These are phyloP conservation scores for Xylaria scruposa DNA, from an alignment of 495 filamentous ascomycete species.

Conservation along the genomic window DNA sequence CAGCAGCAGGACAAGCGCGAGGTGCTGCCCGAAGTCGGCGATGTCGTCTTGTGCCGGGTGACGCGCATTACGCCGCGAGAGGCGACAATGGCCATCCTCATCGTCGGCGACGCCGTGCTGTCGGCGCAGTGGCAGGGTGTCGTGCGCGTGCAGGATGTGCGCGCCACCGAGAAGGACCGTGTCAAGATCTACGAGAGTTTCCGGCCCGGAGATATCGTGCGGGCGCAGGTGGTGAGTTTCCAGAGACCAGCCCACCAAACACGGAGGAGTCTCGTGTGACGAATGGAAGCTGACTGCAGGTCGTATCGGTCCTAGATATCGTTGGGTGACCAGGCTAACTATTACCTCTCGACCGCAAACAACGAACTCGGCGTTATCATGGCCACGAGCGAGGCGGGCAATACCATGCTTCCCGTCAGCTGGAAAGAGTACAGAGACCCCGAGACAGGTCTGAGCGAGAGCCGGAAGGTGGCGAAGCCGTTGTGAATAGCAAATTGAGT, in stretches of 20 bases:
- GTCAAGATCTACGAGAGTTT: slow-evolving; percentile 92
- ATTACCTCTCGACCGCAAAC: slow-evolving; percentile 86
- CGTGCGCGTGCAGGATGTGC: slow-evolving; percentile 83
- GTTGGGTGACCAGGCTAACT: slow-evolving; percentile 90
- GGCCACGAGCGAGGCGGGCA: slow-evolving; percentile 87
- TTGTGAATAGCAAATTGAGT: slow-evolving; percentile 62
- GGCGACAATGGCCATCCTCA: slow-evolving; percentile 81
- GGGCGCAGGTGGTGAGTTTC: slow-evolving; percentile 77
- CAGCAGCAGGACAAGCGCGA: slow-evolving; percentile 73
- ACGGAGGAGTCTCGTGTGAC: neutral
- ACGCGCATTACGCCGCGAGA: slow-evolving; percentile 82
- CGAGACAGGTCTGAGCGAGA: slow-evolving; percentile 76
- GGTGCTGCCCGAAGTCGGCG: slow-evolving; percentile 80
- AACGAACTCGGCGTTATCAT: slow-evolving; percentile 95
- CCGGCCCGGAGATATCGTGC: slow-evolving; percentile 89
- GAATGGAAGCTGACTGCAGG: neutral
- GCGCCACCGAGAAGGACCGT: slow-evolving; percentile 93
- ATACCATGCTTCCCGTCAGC: slow-evolving; percentile 87
- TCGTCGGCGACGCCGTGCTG: slow-evolving; percentile 68
- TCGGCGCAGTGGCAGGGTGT: slow-evolving; percentile 68
- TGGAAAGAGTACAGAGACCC: slow-evolving; percentile 94
- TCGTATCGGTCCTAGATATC: slow-evolving; percentile 63
- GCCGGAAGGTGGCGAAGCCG: slow-evolving; percentile 91
- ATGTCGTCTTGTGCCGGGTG: slow-evolving; percentile 81
- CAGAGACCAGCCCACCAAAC: neutral